phyloP scores from a whole-genome alignment of 805 yeast genomes.

The Grigorovia humatica region DNA sequence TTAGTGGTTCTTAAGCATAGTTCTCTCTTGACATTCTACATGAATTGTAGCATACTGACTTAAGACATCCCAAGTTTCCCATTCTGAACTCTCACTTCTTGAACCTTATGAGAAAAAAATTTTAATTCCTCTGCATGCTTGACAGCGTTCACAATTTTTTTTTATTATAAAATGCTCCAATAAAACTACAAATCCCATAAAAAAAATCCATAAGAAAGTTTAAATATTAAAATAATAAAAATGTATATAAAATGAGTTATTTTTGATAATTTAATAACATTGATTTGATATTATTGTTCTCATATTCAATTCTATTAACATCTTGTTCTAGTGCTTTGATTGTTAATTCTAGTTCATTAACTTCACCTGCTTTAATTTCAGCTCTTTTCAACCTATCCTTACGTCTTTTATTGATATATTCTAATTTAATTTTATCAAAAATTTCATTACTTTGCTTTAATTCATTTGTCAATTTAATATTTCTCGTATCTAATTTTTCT shows the following conservation, averaged over 20 bases:
- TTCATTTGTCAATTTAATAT: slow-evolving; percentile 20
- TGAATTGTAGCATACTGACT: no score
- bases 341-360: slow-evolving; percentile 22
- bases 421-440: slow-evolving; percentile 14
- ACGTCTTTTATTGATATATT: slow-evolving; percentile 15
- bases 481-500: slow-evolving; percentile 14
- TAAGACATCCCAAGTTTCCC: no score
- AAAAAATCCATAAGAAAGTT: no score
- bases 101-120: no score
- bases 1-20: no score
- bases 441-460: slow-evolving; percentile 17
- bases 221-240: no score
- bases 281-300: slow-evolving; percentile 17
- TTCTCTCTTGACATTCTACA: no score
- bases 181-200: no score
- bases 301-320: slow-evolving; percentile 23
- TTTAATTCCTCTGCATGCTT: no score
- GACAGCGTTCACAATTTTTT: no score
- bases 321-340: slow-evolving; percentile 29
- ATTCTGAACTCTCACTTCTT: no score
- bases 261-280: not conserved
- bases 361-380: slow-evolving; percentile 18
- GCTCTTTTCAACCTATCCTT: slow-evolving; percentile 16
- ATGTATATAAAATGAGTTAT: not conserved
- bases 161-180: no score